A percentile compares a stretch with the other conserved stretches of the same genome.
Conservation (phyloP, 106 monocot genomes). For the Apostasia ramifera region DNA sequence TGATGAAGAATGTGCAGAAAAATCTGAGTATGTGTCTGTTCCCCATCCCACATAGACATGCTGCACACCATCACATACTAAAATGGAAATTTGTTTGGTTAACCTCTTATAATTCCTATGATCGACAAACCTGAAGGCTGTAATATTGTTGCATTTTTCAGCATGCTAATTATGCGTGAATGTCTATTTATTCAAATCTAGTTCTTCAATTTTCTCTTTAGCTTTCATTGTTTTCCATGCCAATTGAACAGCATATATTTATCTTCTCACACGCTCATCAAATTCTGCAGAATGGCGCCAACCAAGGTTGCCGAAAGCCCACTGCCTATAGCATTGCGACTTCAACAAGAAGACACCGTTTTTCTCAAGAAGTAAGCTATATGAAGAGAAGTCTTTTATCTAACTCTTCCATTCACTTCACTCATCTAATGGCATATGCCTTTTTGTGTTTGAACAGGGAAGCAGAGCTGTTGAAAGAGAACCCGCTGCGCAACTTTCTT, state of each 20-base stretch:
- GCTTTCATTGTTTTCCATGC: too few relatives aligned
- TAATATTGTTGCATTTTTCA: too few relatives aligned
- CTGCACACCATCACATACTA: too few relatives aligned
- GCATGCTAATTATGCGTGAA: background rate
- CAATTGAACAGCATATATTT: too few relatives aligned
- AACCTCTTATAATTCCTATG: too few relatives aligned
- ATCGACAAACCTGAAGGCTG: too few relatives aligned
- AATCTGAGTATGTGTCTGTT: slow-evolving; percentile 35
- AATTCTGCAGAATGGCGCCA: slow-evolving; percentile 14
- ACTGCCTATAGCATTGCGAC: slow-evolving; percentile 33
- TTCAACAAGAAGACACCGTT: slow-evolving; percentile 37
- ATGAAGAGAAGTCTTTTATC: too few relatives aligned
- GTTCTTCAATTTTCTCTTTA: background rate
- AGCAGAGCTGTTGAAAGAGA: slow-evolving; percentile 79
- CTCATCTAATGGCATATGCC: background rate
- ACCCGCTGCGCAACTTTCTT: slow-evolving; percentile 82
- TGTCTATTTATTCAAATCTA: background rate
- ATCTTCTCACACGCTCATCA: background rate
- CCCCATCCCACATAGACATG: too few relatives aligned
- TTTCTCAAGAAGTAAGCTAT: slow-evolving; percentile 66
- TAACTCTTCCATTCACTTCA: background rate
- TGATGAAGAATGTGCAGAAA: slow-evolving; percentile 55
- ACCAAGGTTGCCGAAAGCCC: slow-evolving; percentile 15
- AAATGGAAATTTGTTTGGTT: too few relatives aligned
- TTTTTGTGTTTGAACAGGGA: slow-evolving; percentile 46